Evolutionary conservation across 1,139 yeast species (phyloP), one percentile per base, ranked within the genome.

Genomic region (Blastobotrys arbuscula): DNA sequence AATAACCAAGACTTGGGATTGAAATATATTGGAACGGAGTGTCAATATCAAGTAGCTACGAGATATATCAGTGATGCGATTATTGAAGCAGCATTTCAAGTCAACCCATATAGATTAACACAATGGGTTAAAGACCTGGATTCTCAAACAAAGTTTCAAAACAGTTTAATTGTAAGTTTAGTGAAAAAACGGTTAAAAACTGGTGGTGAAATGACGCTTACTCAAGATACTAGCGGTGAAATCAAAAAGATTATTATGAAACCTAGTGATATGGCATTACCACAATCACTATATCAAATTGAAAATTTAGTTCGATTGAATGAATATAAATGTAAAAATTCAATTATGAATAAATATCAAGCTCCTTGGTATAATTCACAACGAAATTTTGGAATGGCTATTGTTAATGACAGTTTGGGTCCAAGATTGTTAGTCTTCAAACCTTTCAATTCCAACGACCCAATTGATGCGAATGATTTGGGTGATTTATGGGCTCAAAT

Each of bases 91-190:
- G 49, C 46, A 16, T 47, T 47, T 20, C 28, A 20, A 7, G 12
- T 33, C 9, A 33, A 30, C 18, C 20, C 8, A 3, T 19, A 37
- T 6, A 15, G 20, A 12, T 18, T 47, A 6, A 26, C 16, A 20
- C 21, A 38, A n/a, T 47, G 49, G 49, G 39, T 42, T 9, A 37
- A 45, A 5, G 49, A 47, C 28, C 23, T 47, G 39, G 36, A 28
- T 19, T n/a, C 36, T 19, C 42, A 36, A 19, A 13, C 19, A 18
- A 13, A 7, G 5, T 18, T 15, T n/a, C 2, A 26, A 15, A 24
- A 44, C 21, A 16, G 4, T 16, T 41, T 43, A 26, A 15, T 43
- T n/a, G n/a, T 13, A 15, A n/a, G 42, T 18, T 12, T 43, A 16
- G 24, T 43, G 7, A 34, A 43, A 5, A 35, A 36, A n/a, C 20